These are phyloP conservation scores for Botryococcus braunii DNA, from an alignment of 163 green algal genomes.

Conservation along the genomic window DNA sequence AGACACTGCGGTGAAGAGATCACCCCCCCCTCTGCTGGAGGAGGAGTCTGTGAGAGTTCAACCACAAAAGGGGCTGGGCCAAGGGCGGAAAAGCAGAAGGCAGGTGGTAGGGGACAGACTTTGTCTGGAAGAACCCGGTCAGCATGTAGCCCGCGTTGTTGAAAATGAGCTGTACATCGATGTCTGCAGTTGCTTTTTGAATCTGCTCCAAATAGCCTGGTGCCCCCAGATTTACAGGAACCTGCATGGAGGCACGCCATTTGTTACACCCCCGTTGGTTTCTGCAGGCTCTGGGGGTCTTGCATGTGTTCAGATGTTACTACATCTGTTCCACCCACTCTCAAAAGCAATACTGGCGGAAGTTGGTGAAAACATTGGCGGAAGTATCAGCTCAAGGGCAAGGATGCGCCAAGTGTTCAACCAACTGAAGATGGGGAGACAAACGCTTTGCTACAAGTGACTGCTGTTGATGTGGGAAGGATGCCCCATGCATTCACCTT, in stretches of 20 bases:
- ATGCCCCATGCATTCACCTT: slow-evolving; percentile 60
- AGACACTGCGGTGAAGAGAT: too few species aligned
- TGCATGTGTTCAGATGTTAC: not conserved
- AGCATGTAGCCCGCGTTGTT: slow-evolving; percentile 94
- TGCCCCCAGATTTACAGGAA: slow-evolving; percentile 55
- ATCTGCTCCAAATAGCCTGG: slow-evolving; percentile 71
- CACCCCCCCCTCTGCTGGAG: too few species aligned
- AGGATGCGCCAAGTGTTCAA: not conserved
- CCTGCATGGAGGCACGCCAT: slow-evolving; percentile 17
- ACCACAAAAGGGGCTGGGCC: too few species aligned
- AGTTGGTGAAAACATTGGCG: not conserved
- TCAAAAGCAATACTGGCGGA: not conserved
- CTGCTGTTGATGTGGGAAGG: too few species aligned
- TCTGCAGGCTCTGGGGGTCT: not conserved
- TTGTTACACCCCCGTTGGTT: not conserved
- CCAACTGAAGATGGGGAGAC: not conserved
- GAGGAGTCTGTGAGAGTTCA: not conserved
- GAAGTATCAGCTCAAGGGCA: not conserved
- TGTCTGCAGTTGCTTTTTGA: slow-evolving; percentile 62
- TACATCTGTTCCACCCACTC: not conserved
- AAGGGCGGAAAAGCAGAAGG: too few species aligned
- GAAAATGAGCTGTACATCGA: slow-evolving; percentile 78
- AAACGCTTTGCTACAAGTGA: too few species aligned
- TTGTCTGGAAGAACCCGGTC: slow-evolving; percentile 84
- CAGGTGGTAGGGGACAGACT: slow-evolving; percentile 29